Conservation (phyloP, 148 eudicot genomes). For the Amaranthus cruentus region DNA sequence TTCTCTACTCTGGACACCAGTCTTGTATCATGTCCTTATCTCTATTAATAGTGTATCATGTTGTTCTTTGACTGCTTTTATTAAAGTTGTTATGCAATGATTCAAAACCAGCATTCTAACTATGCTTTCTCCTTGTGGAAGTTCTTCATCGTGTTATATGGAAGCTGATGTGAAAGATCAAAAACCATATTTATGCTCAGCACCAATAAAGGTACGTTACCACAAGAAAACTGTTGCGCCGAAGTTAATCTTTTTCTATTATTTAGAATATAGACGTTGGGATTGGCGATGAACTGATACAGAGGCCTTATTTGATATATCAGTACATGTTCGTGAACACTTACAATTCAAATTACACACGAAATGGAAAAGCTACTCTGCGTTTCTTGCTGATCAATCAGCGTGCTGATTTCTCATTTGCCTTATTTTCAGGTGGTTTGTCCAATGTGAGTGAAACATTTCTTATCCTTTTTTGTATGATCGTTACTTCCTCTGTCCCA, state of each 20-base stretch:
- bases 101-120: slow-evolving; percentile 12
- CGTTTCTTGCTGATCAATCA: slow-evolving; percentile 80
- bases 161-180: slow-evolving; percentile 43
- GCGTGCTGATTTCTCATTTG: slow-evolving; percentile 90
- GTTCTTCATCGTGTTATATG: slow-evolving; percentile 60
- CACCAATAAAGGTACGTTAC: slow-evolving; percentile 71
- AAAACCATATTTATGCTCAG: slow-evolving; percentile 66
- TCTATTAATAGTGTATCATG: not conserved
- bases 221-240: not conserved
- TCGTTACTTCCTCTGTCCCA: no score
- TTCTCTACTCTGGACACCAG: not conserved
- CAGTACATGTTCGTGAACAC: slow-evolving; percentile 72
- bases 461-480: not conserved
- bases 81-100: not conserved
- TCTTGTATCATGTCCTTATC: not conserved
- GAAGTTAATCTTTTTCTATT: not conserved
- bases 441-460: slow-evolving; percentile 43
- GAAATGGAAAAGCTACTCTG: slow-evolving; percentile 53
- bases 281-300: not conserved
- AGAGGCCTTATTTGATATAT: slow-evolving; percentile 12
- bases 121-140: slow-evolving; percentile 20
- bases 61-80: slow-evolving; percentile 1
- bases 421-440: slow-evolving; percentile 74
- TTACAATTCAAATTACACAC: slow-evolving; percentile 39
- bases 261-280: not conserved